Base-by-base conservation (phyloP, 2,329 filamentous ascomycete genomes). In the Berkeleyomyces rouxiae region DNA sequence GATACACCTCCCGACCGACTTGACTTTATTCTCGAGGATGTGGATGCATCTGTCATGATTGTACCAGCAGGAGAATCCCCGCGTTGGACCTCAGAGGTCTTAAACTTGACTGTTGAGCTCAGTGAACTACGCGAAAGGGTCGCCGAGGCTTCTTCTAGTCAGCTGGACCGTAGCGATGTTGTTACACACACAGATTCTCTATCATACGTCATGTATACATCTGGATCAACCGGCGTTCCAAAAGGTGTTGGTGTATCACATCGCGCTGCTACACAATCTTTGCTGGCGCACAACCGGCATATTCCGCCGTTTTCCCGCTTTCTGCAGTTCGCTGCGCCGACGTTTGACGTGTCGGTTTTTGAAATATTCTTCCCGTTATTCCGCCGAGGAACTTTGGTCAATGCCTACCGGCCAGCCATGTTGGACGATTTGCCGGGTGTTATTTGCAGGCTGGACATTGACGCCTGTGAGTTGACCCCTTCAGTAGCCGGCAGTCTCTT, bases 121-220 rank as follows among this genome's bases (percentile, higher is more conserved):
- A 74, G 55, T 67, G 67, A 9, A 65, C 78, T 13, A 66, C 81
- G 44, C 37, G 23, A 9, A 1, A 16, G 7, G 65, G 51, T 36
- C 16, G 33, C 51, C 13, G 51, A 39, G 0, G 6, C 7, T 5
- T 2, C 33, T 7, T 55, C 51, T 3, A 3, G 49, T n/a, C 10
- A 7, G n/a, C 2, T 10, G 46, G 5, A 16, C 11, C 9, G 51
- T 10, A 43, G 6, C 40, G 4, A 33, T 55, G 23, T 11, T 11
- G 7, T 10, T 9, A 61, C 43, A 6, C 9, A 47, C 10, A 37
- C 73, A 0, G 68, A 74, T 1, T 74, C 79, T 65, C 71, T 91
- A 33, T 90, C 91, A 33, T 96, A 96, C 75, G 82, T 96, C 64
- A 90, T 96, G 83, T 96, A 95, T 71, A 96, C 91, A 0, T 95